A percentile compares a stretch with the other conserved stretches of the same genome.
Evolutionary conservation across 2,329 filamentous ascomycete genomes (phyloP).

Genomic region (Fonsecaea pugnacius): DNA sequence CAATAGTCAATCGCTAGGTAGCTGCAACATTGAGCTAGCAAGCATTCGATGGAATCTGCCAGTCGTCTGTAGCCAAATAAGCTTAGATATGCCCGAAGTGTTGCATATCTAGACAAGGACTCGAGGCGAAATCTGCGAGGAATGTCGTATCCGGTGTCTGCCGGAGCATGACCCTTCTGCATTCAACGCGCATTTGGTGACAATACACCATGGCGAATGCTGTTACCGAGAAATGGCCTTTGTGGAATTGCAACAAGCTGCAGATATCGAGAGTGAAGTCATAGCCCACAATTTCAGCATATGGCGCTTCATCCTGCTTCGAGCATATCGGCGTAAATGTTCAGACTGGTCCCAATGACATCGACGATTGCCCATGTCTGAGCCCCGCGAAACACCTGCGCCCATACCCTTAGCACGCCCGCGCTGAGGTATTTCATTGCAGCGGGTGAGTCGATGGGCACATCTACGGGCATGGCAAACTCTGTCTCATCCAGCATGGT

Average conservation of each 20-base stretch:
- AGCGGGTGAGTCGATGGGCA: slow-evolving; percentile 38
- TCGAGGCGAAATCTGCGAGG: not conserved
- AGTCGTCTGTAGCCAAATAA: not conserved
- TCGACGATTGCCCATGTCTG: slow-evolving; percentile 52
- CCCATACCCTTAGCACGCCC: slow-evolving; percentile 49
- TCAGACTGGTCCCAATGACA: slow-evolving; percentile 48
- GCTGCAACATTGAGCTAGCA: not conserved
- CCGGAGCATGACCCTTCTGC: not conserved
- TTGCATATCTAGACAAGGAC: not conserved
- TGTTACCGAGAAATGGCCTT: not conserved
- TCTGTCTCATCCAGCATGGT: slow-evolving; percentile 50
- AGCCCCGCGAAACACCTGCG: slow-evolving; percentile 48
- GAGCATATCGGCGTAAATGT: slow-evolving; percentile 48
- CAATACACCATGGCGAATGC: not conserved
- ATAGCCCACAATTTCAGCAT: not conserved
- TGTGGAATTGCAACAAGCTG: not conserved
- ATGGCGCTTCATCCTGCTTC: slow-evolving; percentile 37
- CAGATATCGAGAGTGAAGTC: not conserved
- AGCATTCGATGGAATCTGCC: not conserved
- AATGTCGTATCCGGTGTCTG: not conserved
- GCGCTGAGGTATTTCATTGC: slow-evolving; percentile 46
- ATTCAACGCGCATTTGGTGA: not conserved
- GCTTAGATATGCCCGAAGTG: not conserved
- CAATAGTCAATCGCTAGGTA: not conserved
- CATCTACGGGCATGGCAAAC: slow-evolving; percentile 30